Conservation (phyloP, 2,329 filamentous ascomycete species). For the Alternaria viburni region DNA sequence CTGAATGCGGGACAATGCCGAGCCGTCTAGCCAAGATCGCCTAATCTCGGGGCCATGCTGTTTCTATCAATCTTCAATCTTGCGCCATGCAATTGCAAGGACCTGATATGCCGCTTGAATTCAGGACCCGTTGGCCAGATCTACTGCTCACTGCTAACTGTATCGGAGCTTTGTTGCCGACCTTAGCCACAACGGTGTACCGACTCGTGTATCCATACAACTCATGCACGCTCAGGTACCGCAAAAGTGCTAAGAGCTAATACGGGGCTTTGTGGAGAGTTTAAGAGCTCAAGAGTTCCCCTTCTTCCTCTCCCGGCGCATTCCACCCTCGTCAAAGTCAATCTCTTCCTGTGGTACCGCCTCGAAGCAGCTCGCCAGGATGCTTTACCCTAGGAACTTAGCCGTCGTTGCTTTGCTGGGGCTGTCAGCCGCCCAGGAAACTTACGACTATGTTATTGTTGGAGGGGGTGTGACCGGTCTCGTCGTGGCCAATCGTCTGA, state of each 20-base stretch:
- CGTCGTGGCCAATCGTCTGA: slow-evolving; percentile 33
- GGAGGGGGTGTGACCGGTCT: slow-evolving; percentile 37
- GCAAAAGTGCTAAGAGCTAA: neutral
- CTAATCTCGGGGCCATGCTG: neutral
- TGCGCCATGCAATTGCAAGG: neutral
- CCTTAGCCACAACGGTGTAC: neutral
- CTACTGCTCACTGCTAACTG: neutral
- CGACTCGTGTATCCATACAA: slow-evolving; percentile 1
- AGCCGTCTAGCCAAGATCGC: neutral
- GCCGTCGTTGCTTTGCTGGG: slow-evolving; percentile 22
- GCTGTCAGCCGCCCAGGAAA: slow-evolving; percentile 17
- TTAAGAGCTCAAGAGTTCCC: slow-evolving; percentile 5
- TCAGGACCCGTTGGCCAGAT: neutral
- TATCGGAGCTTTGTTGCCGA: neutral
- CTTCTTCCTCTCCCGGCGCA: neutral
- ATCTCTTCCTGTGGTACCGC: neutral
- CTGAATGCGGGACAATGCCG: neutral
- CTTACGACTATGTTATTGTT: slow-evolving; percentile 37
- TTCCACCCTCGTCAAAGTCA: neutral
- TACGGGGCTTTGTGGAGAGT: neutral
- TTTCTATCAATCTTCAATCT: neutral
- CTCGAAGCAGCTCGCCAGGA: slow-evolving; percentile 12
- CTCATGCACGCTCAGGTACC: slow-evolving; percentile 1
- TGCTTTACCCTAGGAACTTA: slow-evolving; percentile 23
- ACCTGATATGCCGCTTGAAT: neutral